Evolutionary conservation across 306 rosid genomes (phyloP), one percentile per base, ranked within the genome.

Genomic region (Bauhinia variegata): DNA sequence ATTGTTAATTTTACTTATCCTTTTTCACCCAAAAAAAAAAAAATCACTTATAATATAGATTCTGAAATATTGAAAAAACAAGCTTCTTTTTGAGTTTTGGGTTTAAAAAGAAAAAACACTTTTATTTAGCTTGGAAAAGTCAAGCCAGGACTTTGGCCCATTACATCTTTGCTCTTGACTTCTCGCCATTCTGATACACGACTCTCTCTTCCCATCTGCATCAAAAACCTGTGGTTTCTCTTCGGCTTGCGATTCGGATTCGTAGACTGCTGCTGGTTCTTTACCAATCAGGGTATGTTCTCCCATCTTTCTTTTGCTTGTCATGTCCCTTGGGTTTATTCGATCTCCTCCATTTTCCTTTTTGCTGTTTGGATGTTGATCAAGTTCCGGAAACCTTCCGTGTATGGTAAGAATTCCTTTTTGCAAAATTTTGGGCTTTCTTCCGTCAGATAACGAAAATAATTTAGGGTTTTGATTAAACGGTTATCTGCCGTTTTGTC

Each of bases 241-340:
- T n/a, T 53, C 34, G 5, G 16, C 61, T 19, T 6, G 8, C 28
- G 48, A 16, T 14, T 53, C 23, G 3, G 47, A 49, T 31, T 73
- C 72, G 17, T 52, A 6, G 49, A 17, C 52, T 36, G 63, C 14
- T 38, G 43, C 58, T 13, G 11, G 37, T 65, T 64, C 54, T 14
- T 46, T 10, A 5, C 54, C 49, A 43, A 11, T 53, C 63, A 18
- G 2, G 63, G 77, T 75, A 54, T 11, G 54, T 3, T 52, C 44
- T 36, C 11, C 14, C 14, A 18, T 23, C 13, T 34, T 12, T 4
- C 5, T 33, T 12, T 4, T 32, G 0, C 7, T 44, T 18, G 23
- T 8, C 3, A 13, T 0, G 36, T 33, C 44, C 14, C 2, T 59
- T 73, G 65, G n/a, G 43, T 32, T 48, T 63, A 11, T 54, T 63